Base-by-base conservation (phyloP, 495 filamentous ascomycete genomes). In the Lasiosphaeriaceae sp. region DNA sequence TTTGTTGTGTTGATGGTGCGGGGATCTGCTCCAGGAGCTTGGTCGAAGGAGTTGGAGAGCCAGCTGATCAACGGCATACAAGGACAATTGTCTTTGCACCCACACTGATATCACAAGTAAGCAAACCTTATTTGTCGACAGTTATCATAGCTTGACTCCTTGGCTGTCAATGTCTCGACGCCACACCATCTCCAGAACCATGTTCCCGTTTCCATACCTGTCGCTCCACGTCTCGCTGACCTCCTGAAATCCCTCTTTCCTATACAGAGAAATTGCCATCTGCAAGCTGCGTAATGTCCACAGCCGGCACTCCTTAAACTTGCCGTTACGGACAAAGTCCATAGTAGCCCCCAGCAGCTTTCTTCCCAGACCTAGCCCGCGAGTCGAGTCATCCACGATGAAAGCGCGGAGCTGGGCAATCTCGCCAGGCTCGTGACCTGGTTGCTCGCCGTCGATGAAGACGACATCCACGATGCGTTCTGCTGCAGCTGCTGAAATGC, bases 361-460 rank as follows among this genome's bases (percentile, higher is more conserved):
- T 20, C 58, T 55, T n/a, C 70, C 71, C 1, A 66, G 41, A 1
- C 68, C 70, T 21, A 57, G 2, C 6, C 68, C 66, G 9, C 63
- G 57, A 1, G 53, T 41, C 2, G 48, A 50, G 16, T 63, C 60
- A 34, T 72, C 71, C 2, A 71, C 65, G 47, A 71, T 67, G 29
- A 70, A 70, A n/a, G 56, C 64, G n/a, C 68, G 57, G 8, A 74
- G 48, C 7, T 50, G 47, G 1, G 64, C 66, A 34, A 59, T 54
- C 2, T 48, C 26, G 9, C 26, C 46, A 9, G 26, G 41, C 17
- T 57, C 26, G 19, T 31, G 5, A 11, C 31, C 51, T 8, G 23
- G 34, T 34, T 2, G 20, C 56, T 72, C 60, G 12, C 66, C 68
- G 39, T 72, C 62, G 31, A 72, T 54, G n/a, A 55, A 72, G 22